Percentiles rank a stretch among this genome's conserved stretches.
These are phyloP conservation scores for Candida labiduridarum DNA, from an alignment of 1,139 yeast genomes.

Conservation along the genomic window DNA sequence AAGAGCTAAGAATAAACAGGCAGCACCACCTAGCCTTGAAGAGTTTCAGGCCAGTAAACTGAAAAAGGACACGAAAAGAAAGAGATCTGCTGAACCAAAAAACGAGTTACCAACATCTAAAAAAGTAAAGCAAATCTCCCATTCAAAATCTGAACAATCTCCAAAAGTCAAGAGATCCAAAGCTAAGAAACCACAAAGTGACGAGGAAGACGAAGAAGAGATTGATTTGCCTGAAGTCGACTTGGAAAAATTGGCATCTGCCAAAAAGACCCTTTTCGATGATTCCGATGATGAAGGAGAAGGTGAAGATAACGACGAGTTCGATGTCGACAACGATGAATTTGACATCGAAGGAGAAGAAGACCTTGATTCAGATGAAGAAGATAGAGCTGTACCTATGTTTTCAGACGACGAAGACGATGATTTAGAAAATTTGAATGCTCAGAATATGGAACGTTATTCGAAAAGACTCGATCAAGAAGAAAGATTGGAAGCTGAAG, in stretches of 20 bases:
- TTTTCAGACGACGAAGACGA: conserved; percentile 80
- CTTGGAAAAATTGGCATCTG: conserved; percentile 60
- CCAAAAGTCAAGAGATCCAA: neutral
- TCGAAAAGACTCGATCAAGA: conserved; percentile 71
- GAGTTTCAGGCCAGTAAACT: conserved; percentile 69
- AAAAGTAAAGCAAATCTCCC: conserved; percentile 11
- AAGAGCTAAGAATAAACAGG: conserved; percentile 89
- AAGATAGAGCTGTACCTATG: conserved; percentile 66
- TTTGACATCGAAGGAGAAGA: conserved; percentile 59
- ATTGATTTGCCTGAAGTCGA: conserved; percentile 64
- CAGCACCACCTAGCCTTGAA: conserved; percentile 83
- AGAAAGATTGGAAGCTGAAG: conserved; percentile 71
- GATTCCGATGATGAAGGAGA: conserved; percentile 44
- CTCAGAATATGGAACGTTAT: conserved; percentile 84
- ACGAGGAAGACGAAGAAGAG: conserved; percentile 40
- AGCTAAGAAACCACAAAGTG: conserved; percentile 27
- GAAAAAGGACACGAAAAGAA: conserved; percentile 44
- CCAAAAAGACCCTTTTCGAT: conserved; percentile 77
- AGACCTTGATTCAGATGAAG: conserved; percentile 59
- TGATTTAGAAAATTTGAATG: conserved; percentile 78
- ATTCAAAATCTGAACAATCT: conserved; percentile 19
- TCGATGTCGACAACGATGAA: conserved; percentile 51
- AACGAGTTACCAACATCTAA: conserved; percentile 23
- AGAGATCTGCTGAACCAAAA: conserved; percentile 18
- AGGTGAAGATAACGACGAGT: conserved; percentile 32